Evolutionary conservation across 257 asterid genomes (phyloP).

Genomic region (Solanum microdontum): DNA sequence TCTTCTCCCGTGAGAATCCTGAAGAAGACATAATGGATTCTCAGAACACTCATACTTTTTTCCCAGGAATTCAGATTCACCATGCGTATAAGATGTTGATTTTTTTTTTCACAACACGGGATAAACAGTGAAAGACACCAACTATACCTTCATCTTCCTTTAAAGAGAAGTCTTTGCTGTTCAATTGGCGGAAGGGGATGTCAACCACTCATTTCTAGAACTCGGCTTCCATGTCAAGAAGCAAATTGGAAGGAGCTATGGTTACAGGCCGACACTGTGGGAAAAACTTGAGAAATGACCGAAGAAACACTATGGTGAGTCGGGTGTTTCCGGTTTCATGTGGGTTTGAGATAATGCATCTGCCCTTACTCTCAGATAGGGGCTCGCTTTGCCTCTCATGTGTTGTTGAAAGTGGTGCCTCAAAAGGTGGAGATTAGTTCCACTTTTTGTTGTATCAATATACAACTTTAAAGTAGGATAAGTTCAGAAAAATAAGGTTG

Average conservation of each 20-base stretch:
- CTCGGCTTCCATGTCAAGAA: slow-evolving; percentile 57
- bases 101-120: not conserved
- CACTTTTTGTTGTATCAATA: not conserved
- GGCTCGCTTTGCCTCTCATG: slow-evolving; percentile 20
- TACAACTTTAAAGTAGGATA: not conserved
- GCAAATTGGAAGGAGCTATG: slow-evolving; percentile 68
- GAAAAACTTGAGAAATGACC: slow-evolving; percentile 37
- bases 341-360: slow-evolving; percentile 77
- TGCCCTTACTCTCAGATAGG: slow-evolving; percentile 22
- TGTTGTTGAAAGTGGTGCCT: not conserved
- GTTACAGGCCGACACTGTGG: slow-evolving; percentile 48
- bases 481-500: not conserved
- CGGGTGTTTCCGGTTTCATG: slow-evolving; percentile 80
- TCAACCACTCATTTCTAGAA: slow-evolving; percentile 40
- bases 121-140: not conserved
- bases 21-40: slow-evolving; percentile 41
- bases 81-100: slow-evolving; percentile 6
- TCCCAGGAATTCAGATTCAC: slow-evolving; percentile 45
- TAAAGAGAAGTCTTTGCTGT: slow-evolving; percentile 18
- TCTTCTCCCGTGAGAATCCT: slow-evolving; percentile 32
- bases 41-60: slow-evolving; percentile 39
- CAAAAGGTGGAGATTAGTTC: not conserved
- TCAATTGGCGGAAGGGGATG: slow-evolving; percentile 47
- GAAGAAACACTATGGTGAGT: slow-evolving; percentile 50
- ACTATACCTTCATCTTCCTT: slow-evolving; percentile 15